Evolutionary conservation across 441 rosid species (phyloP).

Genomic region (Metrosideros polymorpha): DNA sequence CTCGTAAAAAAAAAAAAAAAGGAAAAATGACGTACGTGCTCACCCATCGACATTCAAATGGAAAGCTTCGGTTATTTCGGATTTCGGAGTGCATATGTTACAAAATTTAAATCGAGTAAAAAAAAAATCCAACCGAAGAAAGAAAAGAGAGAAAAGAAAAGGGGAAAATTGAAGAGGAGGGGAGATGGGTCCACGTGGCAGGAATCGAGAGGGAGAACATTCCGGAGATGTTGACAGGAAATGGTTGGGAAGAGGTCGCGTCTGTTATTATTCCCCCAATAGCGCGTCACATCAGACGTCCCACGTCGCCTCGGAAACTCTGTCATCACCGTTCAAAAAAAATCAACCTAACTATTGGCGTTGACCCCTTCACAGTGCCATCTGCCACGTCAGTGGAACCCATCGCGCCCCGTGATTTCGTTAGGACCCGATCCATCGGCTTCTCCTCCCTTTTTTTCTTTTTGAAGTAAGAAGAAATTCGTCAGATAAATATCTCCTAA

Average conservation of each 20-base stretch:
- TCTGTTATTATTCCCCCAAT: neutral
- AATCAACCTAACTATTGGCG: neutral
- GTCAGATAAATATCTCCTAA: neutral
- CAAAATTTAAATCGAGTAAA: neutral
- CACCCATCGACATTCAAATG: too few species aligned
- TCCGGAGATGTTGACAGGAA: neutral
- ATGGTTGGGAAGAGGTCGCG: neutral
- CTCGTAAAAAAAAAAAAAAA: too few species aligned
- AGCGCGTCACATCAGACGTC: neutral
- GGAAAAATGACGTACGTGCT: too few species aligned
- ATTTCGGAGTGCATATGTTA: too few species aligned
- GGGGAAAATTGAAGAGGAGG: neutral
- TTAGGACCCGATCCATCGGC: neutral
- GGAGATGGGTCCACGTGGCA: neutral
- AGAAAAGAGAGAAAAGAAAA: accelerated
- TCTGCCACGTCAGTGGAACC: neutral
- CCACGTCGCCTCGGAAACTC: neutral
- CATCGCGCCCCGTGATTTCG: neutral
- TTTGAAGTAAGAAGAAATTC: neutral
- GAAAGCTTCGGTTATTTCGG: too few species aligned
- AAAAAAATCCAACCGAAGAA: neutral
- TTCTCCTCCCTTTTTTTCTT: too few species aligned
- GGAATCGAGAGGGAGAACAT: neutral
- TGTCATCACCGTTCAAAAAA: neutral
- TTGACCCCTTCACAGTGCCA: neutral